Evolutionary conservation across 2,329 filamentous ascomycete species (phyloP).

Genomic region (Sporothrix protearum): DNA sequence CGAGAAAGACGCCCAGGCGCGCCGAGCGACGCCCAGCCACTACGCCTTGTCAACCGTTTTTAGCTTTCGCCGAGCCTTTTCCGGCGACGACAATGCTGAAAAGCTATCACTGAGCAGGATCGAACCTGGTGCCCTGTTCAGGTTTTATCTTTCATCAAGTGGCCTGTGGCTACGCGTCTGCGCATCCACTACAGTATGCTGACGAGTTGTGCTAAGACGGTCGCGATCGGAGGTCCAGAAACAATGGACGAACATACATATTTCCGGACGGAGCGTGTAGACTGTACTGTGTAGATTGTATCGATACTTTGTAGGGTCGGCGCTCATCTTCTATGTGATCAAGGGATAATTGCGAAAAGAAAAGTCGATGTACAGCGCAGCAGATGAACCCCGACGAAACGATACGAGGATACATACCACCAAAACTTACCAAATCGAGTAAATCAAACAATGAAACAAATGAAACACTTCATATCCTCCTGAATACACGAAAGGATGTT

Average conservation of each 20-base stretch:
- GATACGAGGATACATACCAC: no score
- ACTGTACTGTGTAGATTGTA: background rate
- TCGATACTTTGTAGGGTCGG: no score
- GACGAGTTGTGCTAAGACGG: background rate
- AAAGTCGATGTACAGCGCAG: no score
- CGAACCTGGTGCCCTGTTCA: no score
- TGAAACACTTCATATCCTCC: no score
- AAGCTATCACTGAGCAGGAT: background rate
- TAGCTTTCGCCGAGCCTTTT: background rate
- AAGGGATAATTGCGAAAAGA: no score
- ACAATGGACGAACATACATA: background rate
- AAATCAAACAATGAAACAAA: no score
- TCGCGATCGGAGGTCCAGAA: background rate
- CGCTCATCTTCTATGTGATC: no score
- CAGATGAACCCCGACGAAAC: no score
- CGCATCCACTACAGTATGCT: background rate
- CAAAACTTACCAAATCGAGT: no score
- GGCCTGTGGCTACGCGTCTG: background rate
- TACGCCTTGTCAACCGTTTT: background rate
- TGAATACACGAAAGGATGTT: background rate
- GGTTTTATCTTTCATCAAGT: background rate
- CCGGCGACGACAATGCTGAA: background rate
- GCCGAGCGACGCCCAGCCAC: background rate
- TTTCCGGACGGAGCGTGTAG: background rate
- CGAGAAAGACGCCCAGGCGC: background rate